phyloP scores from a whole-genome alignment of 2,329 filamentous ascomycete genomes.

The Ophiocordyceps unilateralis region DNA sequence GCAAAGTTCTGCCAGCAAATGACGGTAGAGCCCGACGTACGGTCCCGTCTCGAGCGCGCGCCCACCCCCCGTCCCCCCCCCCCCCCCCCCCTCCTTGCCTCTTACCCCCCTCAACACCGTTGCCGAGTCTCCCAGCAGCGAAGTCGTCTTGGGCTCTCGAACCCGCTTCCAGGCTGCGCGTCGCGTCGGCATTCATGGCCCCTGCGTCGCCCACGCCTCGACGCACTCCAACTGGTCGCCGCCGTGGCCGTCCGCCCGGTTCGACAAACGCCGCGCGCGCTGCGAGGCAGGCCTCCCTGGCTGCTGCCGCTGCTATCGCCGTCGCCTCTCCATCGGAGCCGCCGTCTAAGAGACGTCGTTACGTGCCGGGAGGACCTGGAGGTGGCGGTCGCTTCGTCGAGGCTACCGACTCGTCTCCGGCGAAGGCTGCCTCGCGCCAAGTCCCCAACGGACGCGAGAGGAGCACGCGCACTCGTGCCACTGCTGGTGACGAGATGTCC shows the following conservation, averaged over 20 bases:
- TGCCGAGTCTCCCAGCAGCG: too few species aligned
- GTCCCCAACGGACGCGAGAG: conserved; percentile 26
- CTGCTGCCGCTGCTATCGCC: conserved; percentile 10
- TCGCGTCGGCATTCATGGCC: conserved; percentile 11
- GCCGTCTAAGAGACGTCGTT: conserved; percentile 54
- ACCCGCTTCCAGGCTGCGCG: background rate
- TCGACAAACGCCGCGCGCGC: conserved; percentile 23
- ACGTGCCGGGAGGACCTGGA: conserved; percentile 73
- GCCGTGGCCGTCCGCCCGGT: conserved; percentile 28
- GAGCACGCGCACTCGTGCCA: conserved; percentile 34
- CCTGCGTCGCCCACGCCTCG: conserved; percentile 21
- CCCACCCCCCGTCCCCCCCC: too few species aligned
- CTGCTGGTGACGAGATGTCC: conserved; percentile 34
- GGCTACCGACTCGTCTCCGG: conserved; percentile 14
- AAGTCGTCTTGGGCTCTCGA: too few species aligned
- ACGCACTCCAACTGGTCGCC: conserved; percentile 23
- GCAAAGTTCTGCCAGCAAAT: background rate
- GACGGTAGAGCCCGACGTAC: background rate
- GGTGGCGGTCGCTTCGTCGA: conserved; percentile 76
- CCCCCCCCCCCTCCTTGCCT: too few species aligned
- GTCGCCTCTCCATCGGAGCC: conserved; percentile 27
- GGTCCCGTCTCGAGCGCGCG: too few species aligned
- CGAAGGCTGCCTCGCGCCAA: too few species aligned
- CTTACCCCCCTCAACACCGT: too few species aligned
- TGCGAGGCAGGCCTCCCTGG: conserved; percentile 17